phyloP scores from a whole-genome alignment of 257 asterid genomes.

The Primulina eburnea region DNA sequence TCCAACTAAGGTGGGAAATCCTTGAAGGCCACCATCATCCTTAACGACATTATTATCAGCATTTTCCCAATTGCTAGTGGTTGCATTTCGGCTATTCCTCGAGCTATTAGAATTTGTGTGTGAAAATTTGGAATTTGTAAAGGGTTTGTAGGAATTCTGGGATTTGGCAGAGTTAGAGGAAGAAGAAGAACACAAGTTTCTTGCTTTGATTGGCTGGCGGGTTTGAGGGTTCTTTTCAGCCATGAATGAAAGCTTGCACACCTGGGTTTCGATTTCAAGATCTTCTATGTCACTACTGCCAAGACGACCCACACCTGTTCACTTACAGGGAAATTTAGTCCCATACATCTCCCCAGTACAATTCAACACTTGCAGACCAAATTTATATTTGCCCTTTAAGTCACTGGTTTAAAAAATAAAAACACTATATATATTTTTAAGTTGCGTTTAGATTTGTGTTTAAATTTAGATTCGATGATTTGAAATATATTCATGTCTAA shows the following conservation, averaged over 20 bases:
- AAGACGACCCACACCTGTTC: too few relatives aligned
- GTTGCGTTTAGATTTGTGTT: too few relatives aligned
- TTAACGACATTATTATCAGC: constrained; percentile 16
- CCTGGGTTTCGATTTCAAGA: too few relatives aligned
- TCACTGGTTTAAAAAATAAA: too few relatives aligned
- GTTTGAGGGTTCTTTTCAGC: constrained; percentile 35
- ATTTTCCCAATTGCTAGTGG: constrained; percentile 18
- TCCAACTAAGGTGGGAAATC: constrained; percentile 47
- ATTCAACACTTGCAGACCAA: too few relatives aligned
- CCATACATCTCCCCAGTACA: too few relatives aligned
- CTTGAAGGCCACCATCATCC: constrained; percentile 31
- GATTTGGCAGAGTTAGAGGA: constrained; percentile 17
- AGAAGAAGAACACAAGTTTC: constrained; percentile 30
- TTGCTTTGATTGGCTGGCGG: constrained; percentile 24
- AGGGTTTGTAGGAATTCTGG: constrained; percentile 10
- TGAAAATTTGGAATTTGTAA: constrained; percentile 20
- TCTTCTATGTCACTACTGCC: too few relatives aligned
- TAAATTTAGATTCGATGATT: too few relatives aligned
- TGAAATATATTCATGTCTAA: too few relatives aligned
- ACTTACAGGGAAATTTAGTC: too few relatives aligned
- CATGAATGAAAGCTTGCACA: constrained; percentile 26
- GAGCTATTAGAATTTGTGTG: constrained; percentile 23
- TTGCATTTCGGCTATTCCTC: constrained; percentile 20
- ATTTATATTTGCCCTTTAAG: too few relatives aligned
- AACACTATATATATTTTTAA: too few relatives aligned